Evolutionary conservation across 1,284 basidiomycete species (phyloP).

Genomic region (Cutaneotrichosporon sp.): DNA sequence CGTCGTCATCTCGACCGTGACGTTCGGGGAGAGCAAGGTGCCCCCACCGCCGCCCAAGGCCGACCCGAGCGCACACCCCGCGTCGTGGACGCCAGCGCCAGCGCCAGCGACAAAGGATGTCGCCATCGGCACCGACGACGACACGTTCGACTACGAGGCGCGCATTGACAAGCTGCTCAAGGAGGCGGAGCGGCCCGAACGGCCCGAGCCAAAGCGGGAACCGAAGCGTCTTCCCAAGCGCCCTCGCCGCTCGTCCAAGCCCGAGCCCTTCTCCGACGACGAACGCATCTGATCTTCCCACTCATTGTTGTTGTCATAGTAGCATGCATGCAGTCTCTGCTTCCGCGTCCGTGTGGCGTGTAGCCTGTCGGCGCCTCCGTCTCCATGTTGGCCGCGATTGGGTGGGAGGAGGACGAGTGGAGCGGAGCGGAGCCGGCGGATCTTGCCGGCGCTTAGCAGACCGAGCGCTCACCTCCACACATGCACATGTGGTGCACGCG

Average conservation of each 20-base stretch:
- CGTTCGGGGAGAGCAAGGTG: conserved; percentile 9
- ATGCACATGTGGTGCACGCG: conserved; percentile 4
- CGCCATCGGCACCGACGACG: conserved; percentile 44
- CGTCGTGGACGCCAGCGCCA: conserved; percentile 9
- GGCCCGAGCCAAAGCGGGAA: conserved; percentile 11
- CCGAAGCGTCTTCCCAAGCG: conserved; percentile 4
- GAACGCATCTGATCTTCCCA: conserved; percentile 15
- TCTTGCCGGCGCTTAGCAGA: conserved; percentile 5
- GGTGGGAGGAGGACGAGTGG: not conserved
- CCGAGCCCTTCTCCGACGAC: conserved; percentile 8
- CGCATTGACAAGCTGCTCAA: conserved; percentile 26
- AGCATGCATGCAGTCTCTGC: conserved; percentile 3
- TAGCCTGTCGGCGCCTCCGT: not conserved
- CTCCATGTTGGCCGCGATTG: not conserved
- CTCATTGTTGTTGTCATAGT: conserved; percentile 11
- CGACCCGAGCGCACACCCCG: conserved; percentile 18
- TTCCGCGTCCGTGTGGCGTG: not conserved
- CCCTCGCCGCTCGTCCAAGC: conserved; percentile 7
- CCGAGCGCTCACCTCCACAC: not conserved
- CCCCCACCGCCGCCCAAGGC: conserved; percentile 5
- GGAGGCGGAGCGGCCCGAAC: conserved; percentile 12
- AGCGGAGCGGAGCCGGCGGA: not conserved
- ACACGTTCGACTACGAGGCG: conserved; percentile 36
- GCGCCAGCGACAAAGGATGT: conserved; percentile 38
- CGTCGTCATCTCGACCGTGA: conserved; percentile 22